These are phyloP conservation scores for Jatropha curcas DNA, from an alignment of 345 rosid genomes.

Conservation along the genomic window DNA sequence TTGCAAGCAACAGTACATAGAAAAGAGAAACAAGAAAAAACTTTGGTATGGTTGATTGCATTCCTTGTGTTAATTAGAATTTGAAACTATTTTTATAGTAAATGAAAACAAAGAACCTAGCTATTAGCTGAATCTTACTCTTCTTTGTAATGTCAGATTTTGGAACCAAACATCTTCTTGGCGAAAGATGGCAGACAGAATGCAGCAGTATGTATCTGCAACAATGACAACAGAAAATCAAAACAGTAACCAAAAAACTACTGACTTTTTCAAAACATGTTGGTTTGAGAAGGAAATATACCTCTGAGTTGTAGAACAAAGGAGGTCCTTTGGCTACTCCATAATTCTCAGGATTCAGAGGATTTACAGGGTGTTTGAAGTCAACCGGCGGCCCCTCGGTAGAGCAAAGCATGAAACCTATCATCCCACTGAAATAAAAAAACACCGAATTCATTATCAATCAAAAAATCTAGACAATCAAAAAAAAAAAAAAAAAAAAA, in stretches of 20 bases:
- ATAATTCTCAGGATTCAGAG: conserved; percentile 20
- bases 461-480: no score
- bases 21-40: conserved; percentile 5
- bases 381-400: conserved; percentile 30
- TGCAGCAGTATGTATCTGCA: conserved; percentile 24
- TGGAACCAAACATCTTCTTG: conserved; percentile 6
- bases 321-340: conserved; percentile 28
- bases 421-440: conserved; percentile 25
- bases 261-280: background rate
- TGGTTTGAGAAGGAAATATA: background rate
- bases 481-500: no score
- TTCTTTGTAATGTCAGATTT: background rate
- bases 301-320: conserved; percentile 23
- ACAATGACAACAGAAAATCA: background rate
- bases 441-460: background rate
- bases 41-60: background rate
- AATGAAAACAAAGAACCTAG: background rate
- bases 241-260: background rate
- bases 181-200: conserved; percentile 22
- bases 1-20: background rate
- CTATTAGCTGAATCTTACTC: background rate
- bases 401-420: conserved; percentile 33
- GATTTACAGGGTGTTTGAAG: conserved; percentile 31
- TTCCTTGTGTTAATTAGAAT: background rate
- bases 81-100: background rate